A percentile compares a stretch with the other conserved stretches of the same genome.
phyloP scores from a whole-genome alignment of 2,329 filamentous ascomycete genomes.

The Aspergillus ibericus region DNA sequence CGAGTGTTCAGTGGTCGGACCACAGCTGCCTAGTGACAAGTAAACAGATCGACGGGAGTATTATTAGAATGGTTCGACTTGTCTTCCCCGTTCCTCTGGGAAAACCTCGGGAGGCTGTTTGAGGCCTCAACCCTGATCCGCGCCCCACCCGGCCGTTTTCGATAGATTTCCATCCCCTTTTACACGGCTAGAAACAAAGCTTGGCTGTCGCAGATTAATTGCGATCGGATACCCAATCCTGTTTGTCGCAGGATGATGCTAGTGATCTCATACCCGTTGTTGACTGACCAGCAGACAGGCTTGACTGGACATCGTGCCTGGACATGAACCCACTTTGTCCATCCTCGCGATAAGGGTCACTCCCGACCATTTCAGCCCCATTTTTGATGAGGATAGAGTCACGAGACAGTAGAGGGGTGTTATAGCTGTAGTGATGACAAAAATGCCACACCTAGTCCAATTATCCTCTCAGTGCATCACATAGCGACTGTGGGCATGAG shows the following conservation, averaged over 20 bases:
- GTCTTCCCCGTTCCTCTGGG: not conserved
- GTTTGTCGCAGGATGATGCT: not conserved
- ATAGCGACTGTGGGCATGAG: no score
- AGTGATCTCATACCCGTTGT: not conserved
- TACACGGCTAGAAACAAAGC: not conserved
- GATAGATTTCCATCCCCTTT: not conserved
- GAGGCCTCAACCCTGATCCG: not conserved
- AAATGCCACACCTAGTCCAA: no score
- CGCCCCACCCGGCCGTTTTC: not conserved
- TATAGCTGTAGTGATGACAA: no score
- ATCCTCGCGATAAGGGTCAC: no score
- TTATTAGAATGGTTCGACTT: not conserved
- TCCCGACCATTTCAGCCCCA: no score
- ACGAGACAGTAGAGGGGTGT: no score
- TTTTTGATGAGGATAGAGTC: no score
- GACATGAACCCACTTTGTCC: no score
- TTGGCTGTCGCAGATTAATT: not conserved
- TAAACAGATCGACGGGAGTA: not conserved
- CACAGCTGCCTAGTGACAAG: not conserved
- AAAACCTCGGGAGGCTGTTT: not conserved
- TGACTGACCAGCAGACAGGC: not conserved
- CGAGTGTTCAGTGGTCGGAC: not conserved
- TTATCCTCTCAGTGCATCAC: no score
- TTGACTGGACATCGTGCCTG: no score
- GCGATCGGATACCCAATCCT: not conserved